Conservation (phyloP, 495 filamentous ascomycete species). For the Hypoxylon intermedium region DNA sequence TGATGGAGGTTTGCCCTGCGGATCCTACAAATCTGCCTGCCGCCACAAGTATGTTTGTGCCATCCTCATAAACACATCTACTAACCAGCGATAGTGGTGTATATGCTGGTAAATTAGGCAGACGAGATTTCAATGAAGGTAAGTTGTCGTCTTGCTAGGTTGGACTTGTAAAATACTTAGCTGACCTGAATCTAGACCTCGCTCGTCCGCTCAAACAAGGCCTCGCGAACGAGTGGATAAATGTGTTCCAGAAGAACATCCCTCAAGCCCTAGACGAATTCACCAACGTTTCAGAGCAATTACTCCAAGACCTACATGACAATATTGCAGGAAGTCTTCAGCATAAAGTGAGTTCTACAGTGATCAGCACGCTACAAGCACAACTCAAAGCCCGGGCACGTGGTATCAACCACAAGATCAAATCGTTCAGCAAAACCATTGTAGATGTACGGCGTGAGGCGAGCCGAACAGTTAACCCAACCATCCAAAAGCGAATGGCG, state of each 20-base stretch:
- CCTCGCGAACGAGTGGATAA: slow-evolving; percentile 61
- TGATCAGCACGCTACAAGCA: slow-evolving; percentile 49
- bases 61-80: slow-evolving; percentile 24
- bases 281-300: not conserved
- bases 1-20: slow-evolving; percentile 57
- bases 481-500: slow-evolving; percentile 52
- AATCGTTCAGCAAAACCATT: slow-evolving; percentile 45
- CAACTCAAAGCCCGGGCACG: slow-evolving; percentile 36
- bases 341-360: slow-evolving; percentile 27
- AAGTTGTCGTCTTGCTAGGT: slow-evolving; percentile 32
- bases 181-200: slow-evolving; percentile 36
- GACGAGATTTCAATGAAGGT: slow-evolving; percentile 56
- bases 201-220: slow-evolving; percentile 57
- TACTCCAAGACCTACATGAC: slow-evolving; percentile 43
- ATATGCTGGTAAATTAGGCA: slow-evolving; percentile 38
- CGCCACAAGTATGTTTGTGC: slow-evolving; percentile 51
- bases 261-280: slow-evolving; percentile 11
- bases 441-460: slow-evolving; percentile 56
- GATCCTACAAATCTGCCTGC: slow-evolving; percentile 65
- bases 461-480: slow-evolving; percentile 59
- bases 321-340: slow-evolving; percentile 37
- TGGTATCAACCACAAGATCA: slow-evolving; percentile 28
- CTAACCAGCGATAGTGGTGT: slow-evolving; percentile 34
- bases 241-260: slow-evolving; percentile 45
- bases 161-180: slow-evolving; percentile 22